Evolutionary conservation across 805 yeast species (phyloP), one percentile per base, ranked within the genome.

Genomic region (Cyberlindnera euphorbiiphila): DNA sequence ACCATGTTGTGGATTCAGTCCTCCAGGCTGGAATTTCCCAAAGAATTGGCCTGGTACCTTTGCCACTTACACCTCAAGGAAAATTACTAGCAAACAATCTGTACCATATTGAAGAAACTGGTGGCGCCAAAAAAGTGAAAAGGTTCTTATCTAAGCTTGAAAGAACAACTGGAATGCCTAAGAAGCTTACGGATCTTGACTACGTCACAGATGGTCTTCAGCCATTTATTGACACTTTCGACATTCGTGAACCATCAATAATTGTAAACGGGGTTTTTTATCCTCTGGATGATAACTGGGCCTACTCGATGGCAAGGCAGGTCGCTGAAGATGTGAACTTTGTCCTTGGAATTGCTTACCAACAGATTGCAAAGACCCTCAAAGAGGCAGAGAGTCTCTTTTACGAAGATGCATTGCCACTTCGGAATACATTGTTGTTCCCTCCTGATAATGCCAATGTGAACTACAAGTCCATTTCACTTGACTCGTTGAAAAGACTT

Each of bases 11-110:
- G 2, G 66, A 69, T 18, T 58, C 73, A 3, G 63, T 78, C 3
- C 51, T 78, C n/a, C 65, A 70, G 10, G 71, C 74, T 29, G 76
- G 77, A 1, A 68, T 84, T 13, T 85, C 96, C 0, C 83, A 88
- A 46, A 82, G 89, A 57, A 54, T 91, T 35, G 98, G 97, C 6
- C 45, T 91, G 3, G 64, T 91, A n/a, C 95, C 98, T 0, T 41
- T 83, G 3, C 43, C 49, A 19, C 43, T 51, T 4, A 49, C 45
- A 9, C 46, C 42, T 14, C 45, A 43, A 3, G 56, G 54, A 25
- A 34, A 36, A 24, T 17, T 41, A 3, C 33, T 37, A 15, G 51
- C 53, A 33, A 44, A 54, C 36, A 27, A 48, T 19, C 18, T 46
- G 29, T 43, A 45, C 38, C 34, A 56, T 42, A 13, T 45, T 39